These are phyloP conservation scores for Tricholoma flavovirens DNA, from an alignment of 768 basidiomycete genomes.

Conservation along the genomic window DNA sequence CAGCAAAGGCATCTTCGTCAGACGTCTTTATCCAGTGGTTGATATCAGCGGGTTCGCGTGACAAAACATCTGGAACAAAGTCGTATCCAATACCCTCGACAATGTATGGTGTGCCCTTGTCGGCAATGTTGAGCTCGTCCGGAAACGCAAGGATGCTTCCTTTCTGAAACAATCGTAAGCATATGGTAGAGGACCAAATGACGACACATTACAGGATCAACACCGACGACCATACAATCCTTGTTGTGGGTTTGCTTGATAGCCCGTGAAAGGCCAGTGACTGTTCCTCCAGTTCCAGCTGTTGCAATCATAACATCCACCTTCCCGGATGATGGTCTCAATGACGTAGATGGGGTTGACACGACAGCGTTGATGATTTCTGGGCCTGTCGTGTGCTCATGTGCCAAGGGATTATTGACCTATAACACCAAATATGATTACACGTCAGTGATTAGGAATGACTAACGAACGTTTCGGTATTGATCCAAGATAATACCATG, in stretches of 20 bases:
- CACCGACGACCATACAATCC: conserved; percentile 69
- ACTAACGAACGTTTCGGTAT: conserved; percentile 61
- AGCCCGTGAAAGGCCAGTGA: conserved; percentile 81
- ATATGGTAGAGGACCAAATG: background rate
- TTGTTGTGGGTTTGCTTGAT: conserved; percentile 76
- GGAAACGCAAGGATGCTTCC: conserved; percentile 86
- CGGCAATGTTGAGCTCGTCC: conserved; percentile 51
- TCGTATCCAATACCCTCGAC: conserved; percentile 99
- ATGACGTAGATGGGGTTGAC: conserved; percentile 54
- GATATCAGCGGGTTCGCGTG: conserved; percentile 52
- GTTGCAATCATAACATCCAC: conserved; percentile 81
- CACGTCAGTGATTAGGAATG: background rate
- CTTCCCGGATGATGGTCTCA: conserved; percentile 59
- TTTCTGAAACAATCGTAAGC: conserved; percentile 38
- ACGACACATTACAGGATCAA: conserved; percentile 70
- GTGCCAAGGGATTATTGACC: conserved; percentile 85
- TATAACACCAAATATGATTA: conserved; percentile 20
- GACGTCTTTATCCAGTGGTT: conserved; percentile 82
- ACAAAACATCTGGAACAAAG: conserved; percentile 84
- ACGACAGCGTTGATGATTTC: conserved; percentile 83
- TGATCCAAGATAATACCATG: conserved; percentile 90
- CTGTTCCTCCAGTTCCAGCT: conserved; percentile 93
- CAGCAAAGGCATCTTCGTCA: conserved; percentile 76
- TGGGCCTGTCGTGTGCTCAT: conserved; percentile 84
- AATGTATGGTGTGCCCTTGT: conserved; percentile 51